These are phyloP conservation scores for Endogone sp. DNA, from an alignment of 192 early-diverging fungal genomes.

Conservation along the genomic window DNA sequence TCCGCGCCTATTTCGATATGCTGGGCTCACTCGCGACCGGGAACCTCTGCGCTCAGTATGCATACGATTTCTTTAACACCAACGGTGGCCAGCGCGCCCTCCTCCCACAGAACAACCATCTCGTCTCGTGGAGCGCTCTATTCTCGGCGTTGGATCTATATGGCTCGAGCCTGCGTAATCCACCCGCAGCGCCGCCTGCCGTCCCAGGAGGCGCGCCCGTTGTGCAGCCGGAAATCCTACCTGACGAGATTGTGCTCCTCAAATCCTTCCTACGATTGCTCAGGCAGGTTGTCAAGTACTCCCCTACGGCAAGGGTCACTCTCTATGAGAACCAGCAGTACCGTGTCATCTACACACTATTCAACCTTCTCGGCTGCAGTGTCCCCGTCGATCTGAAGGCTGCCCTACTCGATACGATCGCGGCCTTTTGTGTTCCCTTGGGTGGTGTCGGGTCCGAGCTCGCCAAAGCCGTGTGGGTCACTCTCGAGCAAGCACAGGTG, in stretches of 20 bases:
- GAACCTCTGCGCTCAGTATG: not conserved
- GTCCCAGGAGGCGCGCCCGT: too few relatives aligned
- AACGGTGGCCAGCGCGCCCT: not conserved
- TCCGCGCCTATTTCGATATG: not conserved
- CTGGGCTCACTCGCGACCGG: not conserved
- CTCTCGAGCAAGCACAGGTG: conserved; percentile 56
- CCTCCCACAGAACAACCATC: not conserved
- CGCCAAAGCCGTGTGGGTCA: conserved; percentile 69
- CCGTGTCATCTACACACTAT: conserved; percentile 66
- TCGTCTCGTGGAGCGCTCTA: not conserved
- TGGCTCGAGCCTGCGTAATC: not conserved
- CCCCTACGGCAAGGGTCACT: conserved; percentile 57
- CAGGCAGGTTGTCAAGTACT: conserved; percentile 73
- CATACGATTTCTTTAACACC: not conserved
- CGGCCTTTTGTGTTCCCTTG: conserved; percentile 73
- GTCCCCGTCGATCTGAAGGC: conserved; percentile 82
- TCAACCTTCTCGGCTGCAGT: conserved; percentile 74
- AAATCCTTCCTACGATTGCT: conserved; percentile 75
- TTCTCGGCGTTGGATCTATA: not conserved
- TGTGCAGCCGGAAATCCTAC: conserved; percentile 43
- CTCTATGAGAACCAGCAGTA: conserved; percentile 69
- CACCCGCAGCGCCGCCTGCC: not conserved
- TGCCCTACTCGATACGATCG: conserved; percentile 68
- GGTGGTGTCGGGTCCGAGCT: conserved; percentile 43
- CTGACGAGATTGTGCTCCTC: conserved; percentile 70